phyloP scores from a whole-genome alignment of 2,329 filamentous ascomycete species.

The Neonectria punicea region DNA sequence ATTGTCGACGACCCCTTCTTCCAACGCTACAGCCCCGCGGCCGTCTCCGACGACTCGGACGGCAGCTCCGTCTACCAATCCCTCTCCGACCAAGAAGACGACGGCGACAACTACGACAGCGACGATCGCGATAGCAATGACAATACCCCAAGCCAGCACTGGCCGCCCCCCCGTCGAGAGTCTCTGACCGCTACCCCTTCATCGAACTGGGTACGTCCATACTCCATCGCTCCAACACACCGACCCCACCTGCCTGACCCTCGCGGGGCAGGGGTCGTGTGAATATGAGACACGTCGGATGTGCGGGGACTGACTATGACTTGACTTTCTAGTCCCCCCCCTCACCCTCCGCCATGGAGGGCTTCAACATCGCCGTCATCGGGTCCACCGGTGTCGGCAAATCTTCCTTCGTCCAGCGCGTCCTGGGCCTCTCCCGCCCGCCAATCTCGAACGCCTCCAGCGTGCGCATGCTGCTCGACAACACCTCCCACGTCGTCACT shows the following conservation, averaged over 20 bases:
- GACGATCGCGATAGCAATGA: constrained; percentile 40
- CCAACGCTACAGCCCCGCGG: constrained; percentile 55
- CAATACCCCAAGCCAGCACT: constrained; percentile 46
- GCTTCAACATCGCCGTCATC: constrained; percentile 73
- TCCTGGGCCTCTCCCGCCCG: constrained; percentile 64
- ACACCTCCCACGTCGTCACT: constrained; percentile 66
- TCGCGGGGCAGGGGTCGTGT: constrained; percentile 38
- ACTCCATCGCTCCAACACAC: constrained; percentile 32
- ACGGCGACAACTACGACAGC: constrained; percentile 48
- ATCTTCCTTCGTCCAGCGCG: constrained; percentile 73
- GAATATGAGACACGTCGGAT: constrained; percentile 25
- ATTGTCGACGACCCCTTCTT: constrained; percentile 68
- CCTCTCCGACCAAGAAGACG: constrained; percentile 45
- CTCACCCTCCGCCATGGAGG: constrained; percentile 60
- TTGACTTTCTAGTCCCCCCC: constrained; percentile 43
- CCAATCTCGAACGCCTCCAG: constrained; percentile 66
- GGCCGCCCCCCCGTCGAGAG: constrained; percentile 60
- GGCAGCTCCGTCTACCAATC: constrained; percentile 43
- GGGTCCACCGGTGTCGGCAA: constrained; percentile 75
- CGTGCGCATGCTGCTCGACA: constrained; percentile 68
- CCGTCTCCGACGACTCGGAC: constrained; percentile 40
- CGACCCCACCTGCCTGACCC: constrained; percentile 32
- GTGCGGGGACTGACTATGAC: constrained; percentile 41
- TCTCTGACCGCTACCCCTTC: constrained; percentile 56
- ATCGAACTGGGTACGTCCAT: constrained; percentile 51